These are phyloP conservation scores for Torulaspora quercuum DNA, from an alignment of 805 yeast genomes.

Conservation along the genomic window DNA sequence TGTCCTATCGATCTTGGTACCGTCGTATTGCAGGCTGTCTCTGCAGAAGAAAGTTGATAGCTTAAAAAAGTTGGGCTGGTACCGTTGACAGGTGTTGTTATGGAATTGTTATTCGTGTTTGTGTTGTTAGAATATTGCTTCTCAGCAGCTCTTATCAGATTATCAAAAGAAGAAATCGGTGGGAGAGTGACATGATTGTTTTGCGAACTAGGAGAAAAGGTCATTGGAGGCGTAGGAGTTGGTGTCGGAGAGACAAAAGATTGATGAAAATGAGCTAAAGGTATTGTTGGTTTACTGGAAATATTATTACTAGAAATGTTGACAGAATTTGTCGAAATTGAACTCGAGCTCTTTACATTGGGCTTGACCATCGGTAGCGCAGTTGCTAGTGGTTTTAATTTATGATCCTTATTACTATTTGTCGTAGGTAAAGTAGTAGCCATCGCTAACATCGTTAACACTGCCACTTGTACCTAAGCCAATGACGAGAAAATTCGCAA, in stretches of 20 bases:
- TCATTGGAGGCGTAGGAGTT: slow-evolving; percentile 5
- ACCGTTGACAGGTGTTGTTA: slow-evolving; percentile 6
- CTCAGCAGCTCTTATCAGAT: slow-evolving; percentile 30
- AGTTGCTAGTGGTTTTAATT: no score
- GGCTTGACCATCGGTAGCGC: no score
- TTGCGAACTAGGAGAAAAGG: not conserved
- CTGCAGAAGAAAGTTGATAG: slow-evolving; percentile 15
- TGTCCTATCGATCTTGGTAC: slow-evolving; percentile 26
- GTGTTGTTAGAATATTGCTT: slow-evolving; percentile 18
- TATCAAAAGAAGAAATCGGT: slow-evolving; percentile 35
- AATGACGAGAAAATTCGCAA: no score
- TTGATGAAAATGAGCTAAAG: slow-evolving; percentile 6
- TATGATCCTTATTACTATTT: no score
- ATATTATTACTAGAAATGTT: not conserved
- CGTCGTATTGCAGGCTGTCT: slow-evolving; percentile 17
- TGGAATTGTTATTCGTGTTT: slow-evolving; percentile 4
- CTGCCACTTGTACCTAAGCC: no score
- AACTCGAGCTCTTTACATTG: no score
- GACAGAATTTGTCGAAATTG: no score
- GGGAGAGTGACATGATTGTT: slow-evolving; percentile 22
- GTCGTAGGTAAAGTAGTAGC: slow-evolving; percentile 10
- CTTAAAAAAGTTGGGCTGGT: slow-evolving; percentile 13
- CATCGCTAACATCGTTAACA: slow-evolving; percentile 9
- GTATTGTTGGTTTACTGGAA: slow-evolving; percentile 2
- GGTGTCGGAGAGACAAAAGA: slow-evolving; percentile 6